Evolutionary conservation across 1,284 basidiomycete genomes (phyloP).

Genomic region (Filobasidium uniguttulatum): DNA sequence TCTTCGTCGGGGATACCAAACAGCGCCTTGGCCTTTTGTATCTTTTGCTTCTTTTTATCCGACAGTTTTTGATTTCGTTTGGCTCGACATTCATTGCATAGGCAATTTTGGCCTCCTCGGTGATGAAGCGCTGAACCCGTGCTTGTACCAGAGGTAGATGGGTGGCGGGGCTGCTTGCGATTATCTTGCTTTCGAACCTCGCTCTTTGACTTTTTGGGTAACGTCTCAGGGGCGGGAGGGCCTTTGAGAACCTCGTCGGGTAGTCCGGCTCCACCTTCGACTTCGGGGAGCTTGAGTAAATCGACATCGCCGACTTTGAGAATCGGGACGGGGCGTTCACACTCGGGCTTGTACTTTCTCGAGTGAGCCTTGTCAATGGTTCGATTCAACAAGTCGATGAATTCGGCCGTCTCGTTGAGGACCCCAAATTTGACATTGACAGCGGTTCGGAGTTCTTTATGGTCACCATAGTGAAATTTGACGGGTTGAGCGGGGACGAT

Average conservation of each 20-base stretch:
- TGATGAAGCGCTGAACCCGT: background rate
- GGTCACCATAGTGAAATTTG: background rate
- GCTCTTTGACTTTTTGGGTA: background rate
- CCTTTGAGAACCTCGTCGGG: conserved; percentile 1
- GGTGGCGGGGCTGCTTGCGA: background rate
- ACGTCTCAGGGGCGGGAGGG: background rate
- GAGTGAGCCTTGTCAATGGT: conserved; percentile 19
- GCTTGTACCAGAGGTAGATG: background rate
- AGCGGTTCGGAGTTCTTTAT: conserved; percentile 6
- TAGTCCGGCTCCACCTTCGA: conserved; percentile 27
- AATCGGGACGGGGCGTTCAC: conserved; percentile 19
- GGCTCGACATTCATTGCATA: no score
- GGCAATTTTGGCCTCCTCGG: conserved; percentile 3
- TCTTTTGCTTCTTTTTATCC: conserved; percentile 5
- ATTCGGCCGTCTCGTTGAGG: conserved; percentile 30
- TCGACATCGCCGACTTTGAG: conserved; percentile 28
- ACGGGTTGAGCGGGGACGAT: conserved; percentile 8
- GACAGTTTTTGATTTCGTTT: conserved; percentile 7
- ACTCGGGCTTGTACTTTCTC: conserved; percentile 18
- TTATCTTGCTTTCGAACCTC: background rate
- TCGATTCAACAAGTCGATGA: conserved; percentile 20
- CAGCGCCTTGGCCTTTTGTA: conserved; percentile 5
- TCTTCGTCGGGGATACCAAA: conserved; percentile 11
- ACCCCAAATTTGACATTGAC: conserved; percentile 30
- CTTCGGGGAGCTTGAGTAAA: conserved; percentile 31